Evolutionary conservation across 2,329 filamentous ascomycete genomes (phyloP).

Genomic region (Trichoderma semiorbis): DNA sequence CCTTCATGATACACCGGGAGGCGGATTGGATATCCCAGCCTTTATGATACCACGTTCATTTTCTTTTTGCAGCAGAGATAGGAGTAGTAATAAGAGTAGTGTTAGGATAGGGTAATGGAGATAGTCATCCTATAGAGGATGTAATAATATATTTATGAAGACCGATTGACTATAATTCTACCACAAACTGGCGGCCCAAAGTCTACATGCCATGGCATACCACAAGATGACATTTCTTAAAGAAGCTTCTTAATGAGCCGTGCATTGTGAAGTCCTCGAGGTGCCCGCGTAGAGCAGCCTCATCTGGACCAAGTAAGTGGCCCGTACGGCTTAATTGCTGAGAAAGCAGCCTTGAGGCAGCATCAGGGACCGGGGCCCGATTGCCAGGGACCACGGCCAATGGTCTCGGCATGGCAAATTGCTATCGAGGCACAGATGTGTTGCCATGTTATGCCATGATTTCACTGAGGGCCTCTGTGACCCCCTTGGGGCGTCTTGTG

Average conservation of each 20-base stretch:
- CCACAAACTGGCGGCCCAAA: not conserved
- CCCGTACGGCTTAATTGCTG: not conserved
- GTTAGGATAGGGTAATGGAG: not conserved
- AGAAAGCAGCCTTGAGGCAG: not conserved
- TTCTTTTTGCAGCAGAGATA: not conserved
- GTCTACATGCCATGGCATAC: not conserved
- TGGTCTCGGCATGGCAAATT: not conserved
- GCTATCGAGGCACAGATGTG: not conserved
- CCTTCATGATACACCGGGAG: slow-evolving; percentile 8
- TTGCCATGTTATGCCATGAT: not conserved
- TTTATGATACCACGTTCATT: slow-evolving; percentile 15
- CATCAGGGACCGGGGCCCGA: not conserved
- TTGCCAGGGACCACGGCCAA: not conserved
- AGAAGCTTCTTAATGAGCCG: not conserved
- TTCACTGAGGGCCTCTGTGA: not conserved
- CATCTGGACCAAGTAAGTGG: not conserved
- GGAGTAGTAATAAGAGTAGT: not conserved
- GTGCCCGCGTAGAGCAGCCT: not conserved
- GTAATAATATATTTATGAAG: not conserved
- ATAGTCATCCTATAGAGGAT: not conserved
- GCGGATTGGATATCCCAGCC: not conserved
- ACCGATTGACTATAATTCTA: not conserved
- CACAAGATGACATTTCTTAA: not conserved
- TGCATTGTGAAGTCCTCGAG: not conserved
- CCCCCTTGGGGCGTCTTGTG: not conserved